phyloP scores from a whole-genome alignment of 2,329 filamentous ascomycete species.

The Lasiodiplodia citricola region DNA sequence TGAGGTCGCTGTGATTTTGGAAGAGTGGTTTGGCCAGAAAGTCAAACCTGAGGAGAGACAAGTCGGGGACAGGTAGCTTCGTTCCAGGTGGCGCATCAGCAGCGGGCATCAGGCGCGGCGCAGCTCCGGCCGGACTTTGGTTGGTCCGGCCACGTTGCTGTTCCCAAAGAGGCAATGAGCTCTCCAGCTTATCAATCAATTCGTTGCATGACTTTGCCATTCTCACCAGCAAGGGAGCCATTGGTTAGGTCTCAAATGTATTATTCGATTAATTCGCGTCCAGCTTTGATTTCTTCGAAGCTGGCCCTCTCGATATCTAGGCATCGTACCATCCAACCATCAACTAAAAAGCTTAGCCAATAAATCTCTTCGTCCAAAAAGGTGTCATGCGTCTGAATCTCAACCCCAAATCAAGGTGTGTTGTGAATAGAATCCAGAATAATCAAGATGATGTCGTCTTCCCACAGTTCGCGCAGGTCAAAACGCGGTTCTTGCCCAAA shows the following conservation, averaged over 20 bases:
- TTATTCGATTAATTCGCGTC: slow-evolving; percentile 1
- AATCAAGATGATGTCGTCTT: slow-evolving; percentile 27
- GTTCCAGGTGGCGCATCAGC: neutral
- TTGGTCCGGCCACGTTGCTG: slow-evolving; percentile 9
- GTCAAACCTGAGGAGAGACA: neutral
- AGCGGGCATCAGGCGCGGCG: neutral
- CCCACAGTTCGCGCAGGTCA: slow-evolving; percentile 66
- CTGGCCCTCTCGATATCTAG: neutral
- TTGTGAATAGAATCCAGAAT: neutral
- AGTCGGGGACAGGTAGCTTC: slow-evolving; percentile 1
- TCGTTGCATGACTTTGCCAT: neutral
- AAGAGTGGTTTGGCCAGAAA: neutral
- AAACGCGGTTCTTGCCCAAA: slow-evolving; percentile 59
- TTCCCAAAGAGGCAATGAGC: slow-evolving; percentile 4
- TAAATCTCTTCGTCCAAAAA: neutral
- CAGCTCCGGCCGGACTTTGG: slow-evolving; percentile 8
- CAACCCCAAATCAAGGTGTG: neutral
- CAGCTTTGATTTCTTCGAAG: neutral
- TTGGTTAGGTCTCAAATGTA: neutral
- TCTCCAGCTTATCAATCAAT: slow-evolving; percentile 15
- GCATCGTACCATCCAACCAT: neutral
- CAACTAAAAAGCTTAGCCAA: slow-evolving; percentile 1
- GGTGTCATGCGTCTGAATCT: neutral
- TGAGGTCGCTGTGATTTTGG: no score
- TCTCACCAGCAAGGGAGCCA: neutral